Conservation (phyloP, 305 asterid species). For the Salvia sclarea region DNA sequence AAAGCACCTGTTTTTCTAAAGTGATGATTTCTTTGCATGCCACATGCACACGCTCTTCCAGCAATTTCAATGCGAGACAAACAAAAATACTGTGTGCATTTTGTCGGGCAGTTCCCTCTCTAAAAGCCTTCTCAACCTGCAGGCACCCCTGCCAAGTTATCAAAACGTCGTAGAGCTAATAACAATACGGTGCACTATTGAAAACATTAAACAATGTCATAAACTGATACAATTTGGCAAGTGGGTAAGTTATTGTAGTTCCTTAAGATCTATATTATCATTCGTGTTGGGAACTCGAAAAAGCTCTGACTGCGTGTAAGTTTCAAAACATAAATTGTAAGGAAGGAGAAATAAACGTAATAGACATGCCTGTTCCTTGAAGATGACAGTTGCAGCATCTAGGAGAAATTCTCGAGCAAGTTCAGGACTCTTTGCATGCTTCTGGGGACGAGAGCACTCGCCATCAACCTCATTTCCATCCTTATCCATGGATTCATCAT, state of each 20-base stretch:
- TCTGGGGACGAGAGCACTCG: constrained; percentile 97
- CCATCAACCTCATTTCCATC: constrained; percentile 93
- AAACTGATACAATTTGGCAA: constrained; percentile 8
- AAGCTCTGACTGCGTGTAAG: background rate
- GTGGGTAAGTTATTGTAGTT: background rate
- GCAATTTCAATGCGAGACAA: constrained; percentile 84
- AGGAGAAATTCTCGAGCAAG: constrained; percentile 99
- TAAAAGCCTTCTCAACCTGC: constrained; percentile 97
- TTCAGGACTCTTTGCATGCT: constrained; percentile 99
- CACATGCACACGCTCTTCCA: constrained; percentile 92
- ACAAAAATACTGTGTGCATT: constrained; percentile 96
- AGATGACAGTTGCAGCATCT: constrained; percentile 97
- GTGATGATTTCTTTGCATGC: constrained; percentile 97
- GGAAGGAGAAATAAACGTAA: constrained; percentile 35
- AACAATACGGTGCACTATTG: constrained; percentile 5
- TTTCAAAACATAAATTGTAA: constrained; percentile 5
- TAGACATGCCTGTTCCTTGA: constrained; percentile 91
- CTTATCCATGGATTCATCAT: constrained; percentile 98
- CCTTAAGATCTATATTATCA: background rate
- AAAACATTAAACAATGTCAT: background rate
- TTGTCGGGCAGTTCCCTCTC: constrained; percentile 99
- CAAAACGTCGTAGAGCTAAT: background rate
- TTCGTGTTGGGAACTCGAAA: background rate
- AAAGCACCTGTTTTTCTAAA: constrained; percentile 87
- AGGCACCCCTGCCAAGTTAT: constrained; percentile 30